A percentile compares a stretch with the other conserved stretches of the same genome.
phyloP scores from a whole-genome alignment of 768 basidiomycete genomes.

The Termitomyces sp. region DNA sequence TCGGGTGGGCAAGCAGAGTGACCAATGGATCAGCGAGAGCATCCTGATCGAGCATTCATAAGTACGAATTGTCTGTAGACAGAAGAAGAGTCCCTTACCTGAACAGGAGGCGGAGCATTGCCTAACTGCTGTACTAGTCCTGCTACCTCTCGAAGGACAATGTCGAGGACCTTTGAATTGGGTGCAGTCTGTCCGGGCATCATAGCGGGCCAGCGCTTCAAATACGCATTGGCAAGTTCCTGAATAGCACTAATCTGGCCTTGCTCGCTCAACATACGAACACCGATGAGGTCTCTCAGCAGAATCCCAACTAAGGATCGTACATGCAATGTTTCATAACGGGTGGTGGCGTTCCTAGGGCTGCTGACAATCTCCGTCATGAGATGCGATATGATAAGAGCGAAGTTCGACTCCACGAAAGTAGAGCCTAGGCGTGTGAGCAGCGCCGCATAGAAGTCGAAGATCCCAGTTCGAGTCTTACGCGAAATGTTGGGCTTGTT shows the following conservation, averaged over 20 bases:
- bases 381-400: conserved; percentile 74
- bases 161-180: conserved; percentile 60
- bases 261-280: conserved; percentile 88
- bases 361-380: conserved; percentile 73
- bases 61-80: not conserved
- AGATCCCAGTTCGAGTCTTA: conserved; percentile 78
- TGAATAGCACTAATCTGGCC: conserved; percentile 91
- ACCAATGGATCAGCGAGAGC: conserved; percentile 83
- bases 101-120: conserved; percentile 87
- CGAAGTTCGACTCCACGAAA: conserved; percentile 84
- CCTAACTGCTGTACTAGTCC: conserved; percentile 87
- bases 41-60: conserved; percentile 46
- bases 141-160: conserved; percentile 81
- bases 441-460: conserved; percentile 84
- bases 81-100: conserved; percentile 41
- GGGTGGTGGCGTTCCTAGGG: conserved; percentile 48
- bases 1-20: conserved; percentile 83
- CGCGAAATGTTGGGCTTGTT: conserved; percentile 71
- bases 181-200: conserved; percentile 84
- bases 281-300: conserved; percentile 83
- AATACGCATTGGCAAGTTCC: conserved; percentile 76
- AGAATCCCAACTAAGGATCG: conserved; percentile 75
- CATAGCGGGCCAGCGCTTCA: conserved; percentile 91
- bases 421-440: conserved; percentile 70
- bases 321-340: conserved; percentile 74